These are phyloP conservation scores for Stachybotrys elegans DNA, from an alignment of 2,329 filamentous ascomycete species.

Conservation along the genomic window DNA sequence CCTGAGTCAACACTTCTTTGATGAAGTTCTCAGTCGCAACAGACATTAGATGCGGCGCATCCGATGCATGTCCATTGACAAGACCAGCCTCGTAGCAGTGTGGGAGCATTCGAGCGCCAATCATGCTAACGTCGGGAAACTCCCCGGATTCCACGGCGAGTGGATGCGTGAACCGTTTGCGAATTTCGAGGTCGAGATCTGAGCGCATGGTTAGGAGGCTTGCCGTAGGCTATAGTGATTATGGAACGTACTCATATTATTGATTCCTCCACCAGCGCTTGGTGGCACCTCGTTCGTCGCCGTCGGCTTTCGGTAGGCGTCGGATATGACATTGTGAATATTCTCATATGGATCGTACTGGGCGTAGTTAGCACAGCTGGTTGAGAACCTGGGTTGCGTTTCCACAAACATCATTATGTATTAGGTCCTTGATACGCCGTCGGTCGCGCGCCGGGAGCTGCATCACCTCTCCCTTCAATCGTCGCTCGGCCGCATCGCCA, in stretches of 20 bases:
- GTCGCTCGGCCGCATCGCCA: conserved; percentile 61
- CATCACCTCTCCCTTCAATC: conserved; percentile 66
- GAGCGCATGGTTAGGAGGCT: conserved; percentile 13
- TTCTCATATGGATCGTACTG: conserved; percentile 52
- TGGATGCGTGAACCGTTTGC: conserved; percentile 59
- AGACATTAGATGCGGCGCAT: conserved; percentile 60
- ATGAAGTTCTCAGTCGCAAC: conserved; percentile 63
- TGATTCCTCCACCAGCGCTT: conserved; percentile 64
- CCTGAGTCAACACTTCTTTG: conserved; percentile 58
- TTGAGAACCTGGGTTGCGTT: neutral
- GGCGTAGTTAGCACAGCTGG: conserved; percentile 12
- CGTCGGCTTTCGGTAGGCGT: conserved; percentile 40
- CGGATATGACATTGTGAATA: conserved; percentile 46
- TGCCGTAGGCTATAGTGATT: neutral
- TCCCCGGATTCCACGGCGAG: conserved; percentile 64
- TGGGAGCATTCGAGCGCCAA: conserved; percentile 61
- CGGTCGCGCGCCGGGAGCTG: conserved; percentile 62
- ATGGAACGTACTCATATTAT: conserved; percentile 66
- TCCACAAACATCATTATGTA: conserved; percentile 53
- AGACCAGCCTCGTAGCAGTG: conserved; percentile 64
- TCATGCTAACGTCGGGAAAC: conserved; percentile 60
- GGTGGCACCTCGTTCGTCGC: conserved; percentile 57
- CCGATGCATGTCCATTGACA: conserved; percentile 50
- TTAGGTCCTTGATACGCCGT: conserved; percentile 61
- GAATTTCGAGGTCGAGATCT: conserved; percentile 64